Percentiles rank a stretch among this genome's conserved stretches.
These are phyloP conservation scores for Coprinopsis cinerea DNA, from an alignment of 768 basidiomycete species.

Conservation along the genomic window DNA sequence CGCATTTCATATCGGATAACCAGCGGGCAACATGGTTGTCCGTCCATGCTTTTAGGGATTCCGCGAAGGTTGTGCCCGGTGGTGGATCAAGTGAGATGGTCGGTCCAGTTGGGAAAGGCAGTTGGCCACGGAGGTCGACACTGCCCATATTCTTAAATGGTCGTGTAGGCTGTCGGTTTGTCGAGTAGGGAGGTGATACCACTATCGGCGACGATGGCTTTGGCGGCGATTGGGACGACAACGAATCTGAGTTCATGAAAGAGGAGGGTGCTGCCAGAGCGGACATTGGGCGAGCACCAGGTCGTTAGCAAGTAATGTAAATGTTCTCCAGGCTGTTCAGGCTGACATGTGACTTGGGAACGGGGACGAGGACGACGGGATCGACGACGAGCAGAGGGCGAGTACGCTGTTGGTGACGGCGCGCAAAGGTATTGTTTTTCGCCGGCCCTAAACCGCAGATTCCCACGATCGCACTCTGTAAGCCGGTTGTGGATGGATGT, in stretches of 20 bases:
- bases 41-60: conserved; percentile 66
- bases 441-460: too few relatives aligned
- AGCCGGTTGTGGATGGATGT: too few relatives aligned
- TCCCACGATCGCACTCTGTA: too few relatives aligned
- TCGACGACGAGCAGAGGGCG: too few relatives aligned
- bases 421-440: too few relatives aligned
- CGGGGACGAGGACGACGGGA: not conserved
- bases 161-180: conserved; percentile 25
- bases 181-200: conserved; percentile 32
- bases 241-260: conserved; percentile 28
- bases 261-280: conserved; percentile 27
- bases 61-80: conserved; percentile 48
- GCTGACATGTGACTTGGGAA: not conserved
- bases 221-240: conserved; percentile 30
- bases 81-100: conserved; percentile 48
- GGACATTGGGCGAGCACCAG: conserved; percentile 17
- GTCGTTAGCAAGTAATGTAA: too few relatives aligned
- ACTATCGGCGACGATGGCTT: conserved; percentile 41
- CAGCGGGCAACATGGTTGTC: conserved; percentile 71
- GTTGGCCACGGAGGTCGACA: conserved; percentile 34
- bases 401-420: too few relatives aligned
- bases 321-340: not conserved
- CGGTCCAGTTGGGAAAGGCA: conserved; percentile 30
- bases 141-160: conserved; percentile 35
- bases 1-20: conserved; percentile 75